These are phyloP conservation scores for Calocera viscosa DNA, from an alignment of 768 basidiomycete species.

Conservation along the genomic window DNA sequence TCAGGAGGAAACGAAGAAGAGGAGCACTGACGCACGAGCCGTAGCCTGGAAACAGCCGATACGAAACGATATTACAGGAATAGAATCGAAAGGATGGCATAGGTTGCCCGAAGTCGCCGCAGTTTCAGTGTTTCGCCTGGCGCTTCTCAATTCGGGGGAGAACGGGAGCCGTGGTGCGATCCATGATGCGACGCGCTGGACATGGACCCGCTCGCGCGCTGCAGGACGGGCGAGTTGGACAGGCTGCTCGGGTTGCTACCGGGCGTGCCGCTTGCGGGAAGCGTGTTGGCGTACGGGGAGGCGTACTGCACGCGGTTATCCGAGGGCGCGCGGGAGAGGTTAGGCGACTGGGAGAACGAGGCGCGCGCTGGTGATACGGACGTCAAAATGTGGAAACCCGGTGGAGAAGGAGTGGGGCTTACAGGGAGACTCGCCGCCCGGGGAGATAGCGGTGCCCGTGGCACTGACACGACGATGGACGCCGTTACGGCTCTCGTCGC, in stretches of 20 bases:
- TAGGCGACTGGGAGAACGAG: background rate
- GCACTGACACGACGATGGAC: background rate
- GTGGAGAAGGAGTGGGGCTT: background rate
- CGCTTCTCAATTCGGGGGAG: background rate
- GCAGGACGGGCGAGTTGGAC: background rate
- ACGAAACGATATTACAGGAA: background rate
- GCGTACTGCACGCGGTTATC: constrained; percentile 4
- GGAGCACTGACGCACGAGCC: background rate
- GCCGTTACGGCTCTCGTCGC: background rate
- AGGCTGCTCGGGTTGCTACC: background rate
- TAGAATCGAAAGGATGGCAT: background rate
- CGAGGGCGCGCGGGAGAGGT: background rate
- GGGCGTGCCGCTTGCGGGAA: background rate
- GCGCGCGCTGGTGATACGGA: background rate
- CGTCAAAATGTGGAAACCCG: background rate
- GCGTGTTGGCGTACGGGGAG: background rate
- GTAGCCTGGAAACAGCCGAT: background rate
- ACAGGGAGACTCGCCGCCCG: background rate
- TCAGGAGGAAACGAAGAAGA: background rate
- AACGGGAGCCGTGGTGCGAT: background rate
- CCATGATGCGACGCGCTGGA: background rate
- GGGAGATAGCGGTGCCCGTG: background rate
- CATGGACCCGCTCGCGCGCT: background rate
- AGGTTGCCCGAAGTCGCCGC: background rate
- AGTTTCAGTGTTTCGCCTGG: background rate